A percentile compares a stretch with the other conserved stretches of the same genome.
Conservation (phyloP, 306 rosid genomes). For the Rosa persica region DNA sequence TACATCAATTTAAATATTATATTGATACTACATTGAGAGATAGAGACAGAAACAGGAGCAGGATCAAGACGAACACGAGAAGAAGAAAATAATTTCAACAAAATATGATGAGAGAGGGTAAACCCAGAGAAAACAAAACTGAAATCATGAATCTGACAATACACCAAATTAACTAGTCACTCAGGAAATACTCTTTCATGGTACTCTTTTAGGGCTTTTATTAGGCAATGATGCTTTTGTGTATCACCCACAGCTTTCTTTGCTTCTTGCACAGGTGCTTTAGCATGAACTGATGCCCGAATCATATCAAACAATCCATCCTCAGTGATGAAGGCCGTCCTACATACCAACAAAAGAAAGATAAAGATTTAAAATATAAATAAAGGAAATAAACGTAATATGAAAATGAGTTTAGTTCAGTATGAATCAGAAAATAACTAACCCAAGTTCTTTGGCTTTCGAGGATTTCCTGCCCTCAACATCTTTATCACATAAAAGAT, state of each 20-base stretch:
- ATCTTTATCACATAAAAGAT: constrained; percentile 91
- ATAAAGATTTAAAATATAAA: constrained; percentile 10
- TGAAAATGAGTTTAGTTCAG: constrained; percentile 14
- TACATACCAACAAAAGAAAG: constrained; percentile 12
- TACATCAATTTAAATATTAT: too few species aligned
- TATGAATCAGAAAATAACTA: constrained; percentile 31
- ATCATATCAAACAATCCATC: constrained; percentile 82
- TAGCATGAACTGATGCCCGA: constrained; percentile 54
- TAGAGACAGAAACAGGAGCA: too few species aligned
- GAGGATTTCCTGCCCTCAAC: constrained; percentile 84
- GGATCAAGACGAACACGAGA: too few species aligned
- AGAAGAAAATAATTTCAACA: too few species aligned
- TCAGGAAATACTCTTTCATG: constrained; percentile 56
- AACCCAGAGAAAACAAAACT: not conserved
- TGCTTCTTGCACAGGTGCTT: constrained; percentile 42
- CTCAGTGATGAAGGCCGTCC: constrained; percentile 80
- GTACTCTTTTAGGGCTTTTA: constrained; percentile 47
- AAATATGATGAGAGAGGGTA: too few species aligned
- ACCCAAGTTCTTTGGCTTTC: constrained; percentile 96
- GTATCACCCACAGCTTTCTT: constrained; percentile 46
- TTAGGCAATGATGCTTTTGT: constrained; percentile 40
- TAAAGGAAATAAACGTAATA: constrained; percentile 10
- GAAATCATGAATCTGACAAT: not conserved
- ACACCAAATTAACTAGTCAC: not conserved
- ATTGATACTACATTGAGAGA: too few species aligned